These are phyloP conservation scores for Sporisorium iseilematis-ciliati DNA, from an alignment of 1,284 basidiomycete species.

Conservation along the genomic window DNA sequence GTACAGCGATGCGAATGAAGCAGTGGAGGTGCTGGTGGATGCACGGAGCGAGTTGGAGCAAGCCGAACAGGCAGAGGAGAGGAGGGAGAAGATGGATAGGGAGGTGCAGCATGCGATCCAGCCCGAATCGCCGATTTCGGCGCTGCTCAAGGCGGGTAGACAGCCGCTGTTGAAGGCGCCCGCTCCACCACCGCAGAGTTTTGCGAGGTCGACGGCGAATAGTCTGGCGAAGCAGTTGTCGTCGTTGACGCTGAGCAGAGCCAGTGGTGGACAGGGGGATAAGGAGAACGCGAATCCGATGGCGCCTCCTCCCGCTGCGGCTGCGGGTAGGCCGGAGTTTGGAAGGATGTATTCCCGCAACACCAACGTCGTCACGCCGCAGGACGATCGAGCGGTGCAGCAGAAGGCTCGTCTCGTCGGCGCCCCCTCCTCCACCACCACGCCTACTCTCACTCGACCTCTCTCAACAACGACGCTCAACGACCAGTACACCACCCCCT, in stretches of 20 bases:
- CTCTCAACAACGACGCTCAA: constrained; percentile 21
- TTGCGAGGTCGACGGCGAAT: constrained; percentile 30
- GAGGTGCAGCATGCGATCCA: constrained; percentile 96
- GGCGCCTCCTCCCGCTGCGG: constrained; percentile 33
- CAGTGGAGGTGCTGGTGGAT: constrained; percentile 39
- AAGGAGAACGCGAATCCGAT: constrained; percentile 62
- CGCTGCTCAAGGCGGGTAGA: constrained; percentile 76
- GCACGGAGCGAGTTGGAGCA: constrained; percentile 52
- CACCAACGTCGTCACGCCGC: constrained; percentile 15
- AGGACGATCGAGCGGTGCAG: constrained; percentile 27
- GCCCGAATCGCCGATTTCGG: constrained; percentile 93
- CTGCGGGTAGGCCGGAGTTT: constrained; percentile 28
- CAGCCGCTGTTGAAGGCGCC: constrained; percentile 64
- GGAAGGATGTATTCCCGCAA: constrained; percentile 37
- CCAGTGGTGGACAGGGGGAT: constrained; percentile 28
- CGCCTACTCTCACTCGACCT: constrained; percentile 10
- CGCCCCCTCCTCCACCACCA: not conserved
- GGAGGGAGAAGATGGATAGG: constrained; percentile 75
- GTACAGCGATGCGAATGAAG: constrained; percentile 27
- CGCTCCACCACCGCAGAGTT: constrained; percentile 28
- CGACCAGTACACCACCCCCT: constrained; percentile 4
- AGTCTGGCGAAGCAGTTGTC: constrained; percentile 48
- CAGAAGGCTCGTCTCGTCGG: constrained; percentile 58
- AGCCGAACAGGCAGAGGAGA: constrained; percentile 62
- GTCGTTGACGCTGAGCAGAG: constrained; percentile 20